Evolutionary conservation across 148 eudicot species (phyloP), one percentile per base, ranked within the genome.

Genomic region (Fagopyrum homotropicum): DNA sequence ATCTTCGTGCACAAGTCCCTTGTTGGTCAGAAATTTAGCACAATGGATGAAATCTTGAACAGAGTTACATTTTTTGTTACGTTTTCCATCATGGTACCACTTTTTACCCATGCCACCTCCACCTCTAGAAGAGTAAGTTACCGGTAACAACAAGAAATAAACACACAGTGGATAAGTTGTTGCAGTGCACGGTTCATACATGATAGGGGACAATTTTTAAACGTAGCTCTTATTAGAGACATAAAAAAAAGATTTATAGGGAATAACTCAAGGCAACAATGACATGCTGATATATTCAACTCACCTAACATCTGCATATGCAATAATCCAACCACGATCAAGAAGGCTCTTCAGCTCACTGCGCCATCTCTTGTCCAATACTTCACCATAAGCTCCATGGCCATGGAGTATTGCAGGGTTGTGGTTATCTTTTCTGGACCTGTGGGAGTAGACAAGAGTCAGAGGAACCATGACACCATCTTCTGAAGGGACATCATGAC

Each of bases 311-410:
- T 94, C 96, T 10, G 98, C 97, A 82, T 91, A 94, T 73, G 96
- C 98, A 80, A 94, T 79, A 81, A 94, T 82, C 98, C 98, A 94
- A 68, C 97, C 98, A 80, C 97, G 93, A 87, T 94, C 98, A 61
- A 94, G 96, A 83, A 94, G 92, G 84, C 96, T 94, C 84, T 90
- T 94, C 60, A 85, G 83, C 81, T 94, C 98, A 81, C 88, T 89
- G 50, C 89, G 87, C 98, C 98, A 94, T 54, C 98, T 84, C 83
- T 94, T 94, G 85, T 94, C 97, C 73, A 91, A 90, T 78, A 89
- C 74, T 83, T 94, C 98, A 2, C 98, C 93, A 81, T 91, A 94
- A 84, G 96, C 90, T 73, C 98, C 98, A 73, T 91, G 97, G 2
- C 84, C 98, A 83, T 94, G 97, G 80, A 94, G 93, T 77, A 91